Conservation (phyloP, 1,284 basidiomycete genomes). For the Puccinia novopanici region DNA sequence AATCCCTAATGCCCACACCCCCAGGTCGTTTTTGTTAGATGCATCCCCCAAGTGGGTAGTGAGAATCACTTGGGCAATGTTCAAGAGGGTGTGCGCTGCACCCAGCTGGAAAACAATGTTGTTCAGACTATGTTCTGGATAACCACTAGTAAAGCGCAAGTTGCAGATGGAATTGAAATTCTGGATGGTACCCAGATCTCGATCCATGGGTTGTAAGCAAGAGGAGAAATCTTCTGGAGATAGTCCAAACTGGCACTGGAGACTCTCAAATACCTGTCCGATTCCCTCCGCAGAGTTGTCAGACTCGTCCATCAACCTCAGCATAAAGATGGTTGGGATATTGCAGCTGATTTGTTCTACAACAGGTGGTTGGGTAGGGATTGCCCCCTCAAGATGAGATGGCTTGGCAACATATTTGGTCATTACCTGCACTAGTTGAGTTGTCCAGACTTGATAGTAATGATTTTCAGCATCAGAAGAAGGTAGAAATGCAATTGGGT, state of each 20-base stretch:
- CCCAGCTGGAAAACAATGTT: neutral
- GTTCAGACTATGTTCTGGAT: neutral
- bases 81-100: neutral
- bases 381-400: neutral
- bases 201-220: neutral
- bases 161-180: neutral
- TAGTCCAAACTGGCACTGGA: neutral
- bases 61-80: neutral
- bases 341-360: neutral
- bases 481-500: neutral
- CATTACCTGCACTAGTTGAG: neutral
- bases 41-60: conserved; percentile 7
- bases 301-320: conserved; percentile 11
- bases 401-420: neutral
- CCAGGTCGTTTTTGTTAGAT: neutral
- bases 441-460: neutral
- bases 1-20: conserved; percentile 18
- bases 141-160: neutral
- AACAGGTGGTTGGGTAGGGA: neutral
- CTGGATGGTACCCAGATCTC: neutral
- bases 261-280: neutral
- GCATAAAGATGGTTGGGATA: no score
- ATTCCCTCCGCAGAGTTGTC: neutral
- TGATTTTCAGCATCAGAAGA: neutral
- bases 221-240: neutral